Percentiles rank a stretch among this genome's conserved stretches.
These are phyloP conservation scores for Aspergillus mulundensis DNA, from an alignment of 495 filamentous ascomycete genomes.

Conservation along the genomic window DNA sequence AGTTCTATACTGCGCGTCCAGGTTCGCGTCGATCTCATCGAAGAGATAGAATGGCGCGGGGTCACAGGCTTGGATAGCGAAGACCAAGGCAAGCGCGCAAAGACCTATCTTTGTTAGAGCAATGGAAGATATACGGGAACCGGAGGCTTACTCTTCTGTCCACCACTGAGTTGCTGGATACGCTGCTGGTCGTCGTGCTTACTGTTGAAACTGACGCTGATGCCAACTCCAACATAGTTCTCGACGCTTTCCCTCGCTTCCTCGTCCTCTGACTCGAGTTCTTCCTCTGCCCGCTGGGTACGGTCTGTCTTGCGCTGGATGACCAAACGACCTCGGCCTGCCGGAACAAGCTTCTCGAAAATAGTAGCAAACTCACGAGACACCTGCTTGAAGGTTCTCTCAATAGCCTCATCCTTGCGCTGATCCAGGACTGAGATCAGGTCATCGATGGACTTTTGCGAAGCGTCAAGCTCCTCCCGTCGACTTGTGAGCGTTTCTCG, in stretches of 20 bases:
- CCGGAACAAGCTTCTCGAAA: slow-evolving; percentile 92
- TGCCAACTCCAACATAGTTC: slow-evolving; percentile 97
- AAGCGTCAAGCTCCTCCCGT: slow-evolving; percentile 76
- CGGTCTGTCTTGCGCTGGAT: slow-evolving; percentile 89
- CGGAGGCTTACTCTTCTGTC: slow-evolving; percentile 79
- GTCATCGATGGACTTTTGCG: slow-evolving; percentile 80
- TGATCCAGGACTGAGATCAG: slow-evolving; percentile 90
- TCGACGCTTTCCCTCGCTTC: slow-evolving; percentile 67
- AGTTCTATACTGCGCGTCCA: slow-evolving; percentile 95
- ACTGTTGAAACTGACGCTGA: slow-evolving; percentile 97
- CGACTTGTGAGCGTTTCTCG: slow-evolving; percentile 78
- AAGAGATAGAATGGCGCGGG: slow-evolving; percentile 98
- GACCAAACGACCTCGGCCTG: slow-evolving; percentile 83
- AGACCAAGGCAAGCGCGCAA: slow-evolving; percentile 92
- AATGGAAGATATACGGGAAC: not conserved
- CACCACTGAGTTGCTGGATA: slow-evolving; percentile 94
- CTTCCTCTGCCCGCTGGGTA: slow-evolving; percentile 55
- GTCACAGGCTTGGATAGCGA: slow-evolving; percentile 97
- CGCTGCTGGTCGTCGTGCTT: slow-evolving; percentile 97
- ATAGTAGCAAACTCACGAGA: slow-evolving; percentile 85
- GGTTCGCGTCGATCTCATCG: slow-evolving; percentile 97
- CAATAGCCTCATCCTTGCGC: slow-evolving; percentile 87
- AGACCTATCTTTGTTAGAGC: slow-evolving; percentile 57
- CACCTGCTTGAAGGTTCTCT: slow-evolving; percentile 97
- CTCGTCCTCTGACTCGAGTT: slow-evolving; percentile 62